phyloP scores from a whole-genome alignment of 352 stramenopile species.

The Globisporangium nodosum region DNA sequence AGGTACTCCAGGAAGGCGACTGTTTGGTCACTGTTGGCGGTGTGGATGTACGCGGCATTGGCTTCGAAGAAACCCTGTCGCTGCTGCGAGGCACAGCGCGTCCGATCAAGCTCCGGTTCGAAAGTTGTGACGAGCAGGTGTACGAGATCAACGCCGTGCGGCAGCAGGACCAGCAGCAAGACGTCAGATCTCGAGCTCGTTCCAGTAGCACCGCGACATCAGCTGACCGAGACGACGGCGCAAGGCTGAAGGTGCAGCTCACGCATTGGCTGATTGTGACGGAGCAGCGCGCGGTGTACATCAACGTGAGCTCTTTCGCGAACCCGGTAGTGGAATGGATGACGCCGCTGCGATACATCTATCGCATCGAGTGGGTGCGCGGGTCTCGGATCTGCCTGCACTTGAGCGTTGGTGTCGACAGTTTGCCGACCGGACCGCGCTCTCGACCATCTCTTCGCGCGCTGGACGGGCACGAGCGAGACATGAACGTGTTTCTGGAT shows the following conservation, averaged over 20 bases:
- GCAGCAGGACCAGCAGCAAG: slow-evolving; percentile 7
- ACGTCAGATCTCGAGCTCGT: neutral
- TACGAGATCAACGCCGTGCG: slow-evolving; percentile 17
- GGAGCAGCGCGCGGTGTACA: slow-evolving; percentile 80
- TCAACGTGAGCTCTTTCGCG: slow-evolving; percentile 73
- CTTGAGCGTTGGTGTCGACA: slow-evolving; percentile 82
- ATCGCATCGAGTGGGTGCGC: slow-evolving; percentile 72
- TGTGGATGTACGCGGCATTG: slow-evolving; percentile 78
- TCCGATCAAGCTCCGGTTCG: slow-evolving; percentile 75
- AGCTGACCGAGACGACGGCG: slow-evolving; percentile 24
- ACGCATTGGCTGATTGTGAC: slow-evolving; percentile 87
- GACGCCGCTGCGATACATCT: slow-evolving; percentile 84
- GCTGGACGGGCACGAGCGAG: slow-evolving; percentile 66
- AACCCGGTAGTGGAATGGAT: slow-evolving; percentile 86
- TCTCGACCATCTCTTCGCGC: slow-evolving; percentile 61
- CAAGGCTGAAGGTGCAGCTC: slow-evolving; percentile 64
- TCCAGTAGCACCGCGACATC: slow-evolving; percentile 6
- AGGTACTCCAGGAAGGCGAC: slow-evolving; percentile 75
- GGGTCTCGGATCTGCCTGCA: slow-evolving; percentile 61
- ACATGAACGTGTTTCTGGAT: slow-evolving; percentile 85
- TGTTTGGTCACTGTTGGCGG: slow-evolving; percentile 66
- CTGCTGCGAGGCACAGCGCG: slow-evolving; percentile 68
- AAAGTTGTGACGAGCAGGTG: slow-evolving; percentile 71
- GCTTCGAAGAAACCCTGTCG: slow-evolving; percentile 80
- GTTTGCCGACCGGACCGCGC: slow-evolving; percentile 71